Conservation (phyloP, 306 rosid genomes). For the Ormosia semicastrata region DNA sequence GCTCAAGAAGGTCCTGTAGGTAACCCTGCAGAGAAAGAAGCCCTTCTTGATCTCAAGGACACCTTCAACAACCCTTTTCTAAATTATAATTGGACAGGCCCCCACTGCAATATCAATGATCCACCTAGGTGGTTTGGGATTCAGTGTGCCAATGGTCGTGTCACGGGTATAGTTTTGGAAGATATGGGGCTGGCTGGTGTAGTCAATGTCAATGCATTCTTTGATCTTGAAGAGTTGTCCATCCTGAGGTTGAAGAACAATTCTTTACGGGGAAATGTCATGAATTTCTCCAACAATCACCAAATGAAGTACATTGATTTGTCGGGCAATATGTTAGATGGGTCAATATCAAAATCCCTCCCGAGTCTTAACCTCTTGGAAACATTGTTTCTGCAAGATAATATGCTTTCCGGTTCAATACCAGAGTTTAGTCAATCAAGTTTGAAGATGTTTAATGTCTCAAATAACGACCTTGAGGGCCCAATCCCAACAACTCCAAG, state of each 20-base stretch:
- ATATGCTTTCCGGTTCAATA: constrained; percentile 36
- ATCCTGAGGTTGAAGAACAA: constrained; percentile 49
- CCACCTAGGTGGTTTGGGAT: constrained; percentile 48
- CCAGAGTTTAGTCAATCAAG: constrained; percentile 45
- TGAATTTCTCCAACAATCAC: constrained; percentile 36
- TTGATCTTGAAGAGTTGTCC: constrained; percentile 33
- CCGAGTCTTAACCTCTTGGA: constrained; percentile 30
- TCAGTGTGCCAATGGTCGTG: constrained; percentile 38
- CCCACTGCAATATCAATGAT: constrained; percentile 28
- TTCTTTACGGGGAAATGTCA: constrained; percentile 26
- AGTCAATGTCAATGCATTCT: constrained; percentile 14
- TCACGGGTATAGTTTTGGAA: constrained; percentile 27
- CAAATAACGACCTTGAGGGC: constrained; percentile 47
- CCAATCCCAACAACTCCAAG: constrained; percentile 34
- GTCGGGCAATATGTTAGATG: constrained; percentile 37
- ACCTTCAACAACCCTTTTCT: constrained; percentile 36
- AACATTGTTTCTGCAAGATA: constrained; percentile 39
- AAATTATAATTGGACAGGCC: constrained; percentile 42
- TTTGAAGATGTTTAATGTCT: constrained; percentile 42
- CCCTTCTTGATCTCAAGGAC: constrained; percentile 41
- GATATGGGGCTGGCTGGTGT: constrained; percentile 29
- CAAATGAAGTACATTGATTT: constrained; percentile 39
- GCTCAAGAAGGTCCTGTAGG: constrained; percentile 30
- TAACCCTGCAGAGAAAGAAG: constrained; percentile 34
- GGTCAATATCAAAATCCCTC: constrained; percentile 38